Conservation (phyloP, 768 basidiomycete species). For the Leccinum ochraceum region DNA sequence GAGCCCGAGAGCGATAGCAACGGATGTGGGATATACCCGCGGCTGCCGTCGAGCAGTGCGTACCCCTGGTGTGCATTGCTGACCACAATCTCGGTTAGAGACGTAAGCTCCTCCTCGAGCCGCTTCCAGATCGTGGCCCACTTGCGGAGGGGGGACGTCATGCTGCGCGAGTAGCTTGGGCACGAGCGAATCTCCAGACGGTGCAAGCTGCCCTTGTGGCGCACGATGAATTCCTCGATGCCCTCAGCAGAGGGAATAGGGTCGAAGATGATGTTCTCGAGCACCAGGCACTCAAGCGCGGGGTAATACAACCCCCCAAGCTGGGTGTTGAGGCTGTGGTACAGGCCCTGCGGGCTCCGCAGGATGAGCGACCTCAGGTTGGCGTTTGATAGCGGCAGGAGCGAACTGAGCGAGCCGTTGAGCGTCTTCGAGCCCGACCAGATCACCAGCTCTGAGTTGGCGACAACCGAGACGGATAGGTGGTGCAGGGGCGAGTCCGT, state of each 20-base stretch:
- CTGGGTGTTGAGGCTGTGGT: conserved; percentile 26
- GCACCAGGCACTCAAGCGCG: conserved; percentile 26
- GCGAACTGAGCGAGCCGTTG: conserved; percentile 27
- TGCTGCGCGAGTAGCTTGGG: conserved; percentile 23
- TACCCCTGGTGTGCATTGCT: conserved; percentile 21
- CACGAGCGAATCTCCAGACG: conserved; percentile 29
- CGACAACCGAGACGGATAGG: conserved; percentile 32
- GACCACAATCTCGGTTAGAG: conserved; percentile 25
- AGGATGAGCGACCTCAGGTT: conserved; percentile 27
- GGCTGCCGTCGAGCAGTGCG: conserved; percentile 19
- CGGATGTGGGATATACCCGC: conserved; percentile 27
- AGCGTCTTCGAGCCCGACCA: conserved; percentile 32
- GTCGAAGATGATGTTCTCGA: conserved; percentile 34
- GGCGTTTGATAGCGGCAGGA: conserved; percentile 24
- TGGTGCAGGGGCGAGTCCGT: conserved; percentile 29
- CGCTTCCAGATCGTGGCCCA: conserved; percentile 33
- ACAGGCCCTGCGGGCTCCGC: conserved; percentile 30
- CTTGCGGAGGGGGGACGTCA: conserved; percentile 15
- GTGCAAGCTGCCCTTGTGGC: conserved; percentile 28
- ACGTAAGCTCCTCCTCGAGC: conserved; percentile 21
- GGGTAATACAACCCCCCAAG: conserved; percentile 26
- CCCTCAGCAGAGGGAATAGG: conserved; percentile 19
- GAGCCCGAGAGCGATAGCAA: background rate
- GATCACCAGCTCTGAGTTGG: conserved; percentile 29
- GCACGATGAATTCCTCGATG: conserved; percentile 32